Base-by-base conservation (phyloP, 2,329 filamentous ascomycete genomes). In the Sordariomycetes sp. region DNA sequence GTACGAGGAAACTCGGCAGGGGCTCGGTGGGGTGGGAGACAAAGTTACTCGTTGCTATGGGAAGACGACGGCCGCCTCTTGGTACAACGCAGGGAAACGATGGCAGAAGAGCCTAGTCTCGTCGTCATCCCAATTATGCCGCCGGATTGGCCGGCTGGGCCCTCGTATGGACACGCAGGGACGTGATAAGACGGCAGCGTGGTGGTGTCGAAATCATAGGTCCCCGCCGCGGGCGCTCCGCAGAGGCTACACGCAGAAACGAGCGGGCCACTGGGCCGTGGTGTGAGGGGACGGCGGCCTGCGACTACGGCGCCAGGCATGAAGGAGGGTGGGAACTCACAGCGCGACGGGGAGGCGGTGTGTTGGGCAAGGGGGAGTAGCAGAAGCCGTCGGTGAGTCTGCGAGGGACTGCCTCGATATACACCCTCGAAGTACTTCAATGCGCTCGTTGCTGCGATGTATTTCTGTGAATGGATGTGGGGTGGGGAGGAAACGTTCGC, bases 81-180 rank as follows among this genome's bases (percentile, higher is more conserved):
- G 55, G 45, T 52, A 52, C 55, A 12, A 56, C 55, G 25, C 32
- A 35, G 35, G 50, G n/a, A 52, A 34, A 25, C 53, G 53, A 54
- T 28, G 36, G 22, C 17, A n/a, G 35, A 22, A 48, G 34, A 25
- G 28, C 22, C 32, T 35, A 39, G 55, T n/a, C 24, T 35, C 34
- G 25, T 52, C 22, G 55, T 52, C 54, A 56, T 39, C 54, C 54
- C 24, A 56, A 50, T 32, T 25, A 51, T 56, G 54, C 36, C 34
- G 54, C 17, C 17, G 42, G 39, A 50, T 50, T 56, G 42, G 42
- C 39, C 39, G 54, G 32, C 42, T 32, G 42, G 32, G n/a, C 34
- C 10, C 17, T 17, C 28, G 36, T 22, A 28, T 10, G 53, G 35
- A 42, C 25, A 55, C 35, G 54, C 28, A 51, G 25, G 39, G 28